A percentile compares a stretch with the other conserved stretches of the same genome.
These are phyloP conservation scores for Cryptococcus deneoformans DNA, from an alignment of 1,284 basidiomycete genomes.

Conservation along the genomic window DNA sequence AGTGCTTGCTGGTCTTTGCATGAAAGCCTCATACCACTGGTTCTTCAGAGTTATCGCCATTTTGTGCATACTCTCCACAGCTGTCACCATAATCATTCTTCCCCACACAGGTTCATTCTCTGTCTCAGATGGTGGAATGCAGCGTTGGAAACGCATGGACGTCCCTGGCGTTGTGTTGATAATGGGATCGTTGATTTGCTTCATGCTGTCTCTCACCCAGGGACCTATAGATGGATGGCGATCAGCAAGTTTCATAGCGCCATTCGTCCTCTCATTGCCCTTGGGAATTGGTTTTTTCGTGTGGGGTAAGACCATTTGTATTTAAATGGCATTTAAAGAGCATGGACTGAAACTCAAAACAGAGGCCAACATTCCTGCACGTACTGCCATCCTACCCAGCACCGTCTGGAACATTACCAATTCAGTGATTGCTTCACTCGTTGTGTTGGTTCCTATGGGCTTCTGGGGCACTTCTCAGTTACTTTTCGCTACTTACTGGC, in stretches of 20 bases:
- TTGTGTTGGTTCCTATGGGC: constrained; percentile 20
- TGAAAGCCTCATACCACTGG: constrained; percentile 29
- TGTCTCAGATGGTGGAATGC: constrained; percentile 4
- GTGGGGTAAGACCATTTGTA: constrained; percentile 17
- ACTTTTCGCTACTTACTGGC: constrained; percentile 28
- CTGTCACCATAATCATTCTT: constrained; percentile 9
- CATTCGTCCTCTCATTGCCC: constrained; percentile 30
- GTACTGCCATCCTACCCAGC: constrained; percentile 22
- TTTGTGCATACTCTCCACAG: neutral
- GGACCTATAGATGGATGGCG: constrained; percentile 36
- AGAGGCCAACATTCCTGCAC: constrained; percentile 19
- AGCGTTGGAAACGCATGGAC: constrained; percentile 38
- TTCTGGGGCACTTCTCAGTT: constrained; percentile 33
- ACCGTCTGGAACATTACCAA: constrained; percentile 32
- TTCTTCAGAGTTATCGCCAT: constrained; percentile 41
- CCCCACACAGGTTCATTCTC: neutral
- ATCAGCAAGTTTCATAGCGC: constrained; percentile 37
- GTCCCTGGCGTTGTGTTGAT: constrained; percentile 37
- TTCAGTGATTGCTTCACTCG: constrained; percentile 20
- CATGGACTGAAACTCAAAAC: neutral
- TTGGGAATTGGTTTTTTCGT: constrained; percentile 34
- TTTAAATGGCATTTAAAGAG: constrained; percentile 3
- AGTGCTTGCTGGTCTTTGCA: constrained; percentile 24
- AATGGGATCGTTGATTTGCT: constrained; percentile 30
- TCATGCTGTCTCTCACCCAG: constrained; percentile 42